These are phyloP conservation scores for Rehmannia glutinosa DNA, from an alignment of 257 asterid species.

Conservation along the genomic window DNA sequence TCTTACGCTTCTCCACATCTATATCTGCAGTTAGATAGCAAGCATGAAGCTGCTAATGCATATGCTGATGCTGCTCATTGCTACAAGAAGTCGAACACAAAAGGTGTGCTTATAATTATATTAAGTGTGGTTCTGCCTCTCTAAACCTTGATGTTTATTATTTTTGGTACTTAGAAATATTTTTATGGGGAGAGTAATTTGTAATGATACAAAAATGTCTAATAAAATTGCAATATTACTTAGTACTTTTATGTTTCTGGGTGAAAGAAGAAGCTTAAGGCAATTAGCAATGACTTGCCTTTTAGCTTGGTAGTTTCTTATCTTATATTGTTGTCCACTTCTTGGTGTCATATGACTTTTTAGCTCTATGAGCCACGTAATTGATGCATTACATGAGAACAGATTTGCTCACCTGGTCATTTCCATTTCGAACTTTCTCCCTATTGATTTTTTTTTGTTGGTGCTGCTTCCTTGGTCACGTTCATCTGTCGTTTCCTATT, in stretches of 20 bases:
- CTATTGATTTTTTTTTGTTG: neutral
- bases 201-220: neutral
- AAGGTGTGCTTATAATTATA: conserved; percentile 45
- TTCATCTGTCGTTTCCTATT: neutral
- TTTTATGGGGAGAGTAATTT: conserved; percentile 3
- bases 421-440: neutral
- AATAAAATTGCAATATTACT: neutral
- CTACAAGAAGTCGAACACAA: conserved; percentile 68
- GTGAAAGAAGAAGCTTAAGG: neutral
- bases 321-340: too few species aligned
- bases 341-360: neutral
- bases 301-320: neutral
- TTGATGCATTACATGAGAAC: neutral
- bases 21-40: conserved; percentile 78
- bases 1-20: conserved; percentile 1
- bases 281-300: neutral
- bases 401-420: neutral
- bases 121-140: neutral
- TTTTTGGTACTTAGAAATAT: neutral
- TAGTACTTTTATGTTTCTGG: neutral
- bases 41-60: conserved; percentile 94
- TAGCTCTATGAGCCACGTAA: neutral
- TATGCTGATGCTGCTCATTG: conserved; percentile 95
- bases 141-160: neutral
- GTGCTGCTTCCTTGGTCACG: neutral